Evolutionary conservation across 345 rosid genomes (phyloP).

Genomic region (Sapria himalayana): DNA sequence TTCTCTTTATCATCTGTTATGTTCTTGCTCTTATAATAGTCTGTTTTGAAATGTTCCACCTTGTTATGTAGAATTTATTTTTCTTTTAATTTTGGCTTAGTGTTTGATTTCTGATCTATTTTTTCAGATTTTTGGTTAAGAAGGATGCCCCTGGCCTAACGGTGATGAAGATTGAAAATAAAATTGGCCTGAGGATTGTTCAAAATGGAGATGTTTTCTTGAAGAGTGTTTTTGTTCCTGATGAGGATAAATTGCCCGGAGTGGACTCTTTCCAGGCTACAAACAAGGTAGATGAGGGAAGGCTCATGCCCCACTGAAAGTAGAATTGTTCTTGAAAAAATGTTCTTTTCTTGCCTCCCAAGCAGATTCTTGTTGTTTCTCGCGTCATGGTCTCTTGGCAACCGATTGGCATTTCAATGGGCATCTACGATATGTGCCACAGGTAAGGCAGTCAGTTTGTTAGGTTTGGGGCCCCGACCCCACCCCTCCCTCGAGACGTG

Average conservation of each 20-base stretch:
- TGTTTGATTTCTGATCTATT: slow-evolving; percentile 8
- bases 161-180: slow-evolving; percentile 66
- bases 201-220: slow-evolving; percentile 88
- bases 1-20: too few species aligned
- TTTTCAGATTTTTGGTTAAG: slow-evolving; percentile 62
- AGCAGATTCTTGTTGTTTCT: slow-evolving; percentile 76
- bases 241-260: slow-evolving; percentile 73
- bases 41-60: too few species aligned
- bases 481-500: too few species aligned
- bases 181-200: slow-evolving; percentile 85
- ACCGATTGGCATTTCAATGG: slow-evolving; percentile 87
- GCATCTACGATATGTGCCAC: slow-evolving; percentile 87
- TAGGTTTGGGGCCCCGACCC: too few species aligned
- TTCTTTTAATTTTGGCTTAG: not conserved
- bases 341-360: not conserved
- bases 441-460: too few species aligned
- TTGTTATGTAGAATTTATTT: too few species aligned
- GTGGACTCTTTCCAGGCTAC: slow-evolving; percentile 84
- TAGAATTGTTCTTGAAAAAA: not conserved
- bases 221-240: slow-evolving; percentile 64
- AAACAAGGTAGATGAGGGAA: slow-evolving; percentile 32
- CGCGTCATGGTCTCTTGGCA: slow-evolving; percentile 96
- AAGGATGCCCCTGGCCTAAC: slow-evolving; percentile 84
- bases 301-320: not conserved
- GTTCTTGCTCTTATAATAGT: too few species aligned